Conservation (phyloP, 331 rosid species). For the Quercus tomentella region DNA sequence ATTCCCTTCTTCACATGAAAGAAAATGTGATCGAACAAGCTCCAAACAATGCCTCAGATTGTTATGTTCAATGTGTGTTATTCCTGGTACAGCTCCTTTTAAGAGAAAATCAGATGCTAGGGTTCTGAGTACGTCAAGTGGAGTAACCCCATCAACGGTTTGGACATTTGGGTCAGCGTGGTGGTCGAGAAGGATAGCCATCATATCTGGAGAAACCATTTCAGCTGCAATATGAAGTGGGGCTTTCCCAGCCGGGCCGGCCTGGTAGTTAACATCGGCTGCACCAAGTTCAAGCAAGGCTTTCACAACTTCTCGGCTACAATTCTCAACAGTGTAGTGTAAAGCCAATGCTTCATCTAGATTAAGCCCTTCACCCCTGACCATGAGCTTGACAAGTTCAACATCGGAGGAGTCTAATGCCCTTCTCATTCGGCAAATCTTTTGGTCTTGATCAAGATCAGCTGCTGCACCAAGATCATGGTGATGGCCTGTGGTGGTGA, state of each 20-base stretch:
- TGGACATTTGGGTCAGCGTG: slow-evolving; percentile 64
- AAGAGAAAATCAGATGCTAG: slow-evolving; percentile 95
- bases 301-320: slow-evolving; percentile 94
- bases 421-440: slow-evolving; percentile 78
- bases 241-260: slow-evolving; percentile 68
- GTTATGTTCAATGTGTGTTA: slow-evolving; percentile 86
- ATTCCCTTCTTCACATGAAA: slow-evolving; percentile 87
- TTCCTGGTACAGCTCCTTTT: slow-evolving; percentile 94
- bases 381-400: slow-evolving; percentile 91
- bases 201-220: slow-evolving; percentile 69
- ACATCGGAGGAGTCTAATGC: slow-evolving; percentile 94
- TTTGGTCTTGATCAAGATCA: slow-evolving; percentile 79
- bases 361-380: slow-evolving; percentile 96
- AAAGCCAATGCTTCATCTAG: slow-evolving; percentile 91
- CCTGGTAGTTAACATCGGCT: slow-evolving; percentile 80
- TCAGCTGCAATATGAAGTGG: slow-evolving; percentile 79
- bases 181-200: slow-evolving; percentile 60
- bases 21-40: slow-evolving; percentile 83
- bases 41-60: slow-evolving; percentile 85
- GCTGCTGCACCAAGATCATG: slow-evolving; percentile 59
- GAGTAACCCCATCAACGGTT: slow-evolving; percentile 50
- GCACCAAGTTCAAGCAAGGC: slow-evolving; percentile 93
- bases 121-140: slow-evolving; percentile 87
- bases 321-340: slow-evolving; percentile 85
- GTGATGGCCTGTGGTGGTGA: slow-evolving; percentile 44